Percentiles rank a stretch among this genome's conserved stretches.
Conservation (phyloP, 768 basidiomycete species). For the Sporobolomyces phaffii region DNA sequence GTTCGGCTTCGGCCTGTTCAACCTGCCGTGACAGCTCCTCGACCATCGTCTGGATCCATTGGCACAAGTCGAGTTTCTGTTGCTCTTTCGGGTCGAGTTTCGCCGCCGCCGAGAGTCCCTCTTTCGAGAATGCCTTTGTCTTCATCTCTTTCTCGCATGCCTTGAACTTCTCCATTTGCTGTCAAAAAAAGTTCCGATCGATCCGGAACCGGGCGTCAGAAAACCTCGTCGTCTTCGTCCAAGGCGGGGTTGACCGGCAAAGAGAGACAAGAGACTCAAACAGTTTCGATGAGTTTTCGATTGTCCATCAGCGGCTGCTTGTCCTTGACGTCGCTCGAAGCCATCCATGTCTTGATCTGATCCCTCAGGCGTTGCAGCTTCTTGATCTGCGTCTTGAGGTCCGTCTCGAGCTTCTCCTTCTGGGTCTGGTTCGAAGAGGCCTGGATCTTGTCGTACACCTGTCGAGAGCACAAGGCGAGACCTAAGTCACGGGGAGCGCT, state of each 20-base stretch:
- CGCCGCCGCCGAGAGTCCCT: slow-evolving; percentile 86
- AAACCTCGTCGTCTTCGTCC: slow-evolving; percentile 21
- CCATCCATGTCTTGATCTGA: slow-evolving; percentile 93
- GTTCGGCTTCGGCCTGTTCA: slow-evolving; percentile 88
- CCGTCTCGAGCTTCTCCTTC: slow-evolving; percentile 91
- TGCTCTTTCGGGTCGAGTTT: slow-evolving; percentile 96
- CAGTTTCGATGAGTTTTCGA: slow-evolving; percentile 92
- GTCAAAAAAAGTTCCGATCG: slow-evolving; percentile 40
- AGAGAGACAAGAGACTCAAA: slow-evolving; percentile 46
- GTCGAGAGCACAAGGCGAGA: slow-evolving; percentile 58
- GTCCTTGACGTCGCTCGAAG: slow-evolving; percentile 98
- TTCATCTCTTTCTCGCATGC: slow-evolving; percentile 99
- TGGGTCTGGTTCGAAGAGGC: slow-evolving; percentile 90
- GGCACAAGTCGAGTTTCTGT: slow-evolving; percentile 77
- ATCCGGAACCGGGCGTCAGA: too few relatives aligned
- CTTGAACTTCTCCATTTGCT: slow-evolving; percentile 99
- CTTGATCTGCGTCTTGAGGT: slow-evolving; percentile 98
- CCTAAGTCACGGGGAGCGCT: too few relatives aligned
- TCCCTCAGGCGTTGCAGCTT: slow-evolving; percentile 75
- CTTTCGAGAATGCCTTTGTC: slow-evolving; percentile 99
- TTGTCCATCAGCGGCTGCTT: slow-evolving; percentile 86
- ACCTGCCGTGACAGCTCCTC: slow-evolving; percentile 90
- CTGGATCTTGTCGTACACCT: slow-evolving; percentile 97
- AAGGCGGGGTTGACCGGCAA: too few relatives aligned
- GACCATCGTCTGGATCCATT: slow-evolving; percentile 80